Evolutionary conservation across 306 rosid species (phyloP), one percentile per base, ranked within the genome.

Genomic region (Ochetophila trinervis): DNA sequence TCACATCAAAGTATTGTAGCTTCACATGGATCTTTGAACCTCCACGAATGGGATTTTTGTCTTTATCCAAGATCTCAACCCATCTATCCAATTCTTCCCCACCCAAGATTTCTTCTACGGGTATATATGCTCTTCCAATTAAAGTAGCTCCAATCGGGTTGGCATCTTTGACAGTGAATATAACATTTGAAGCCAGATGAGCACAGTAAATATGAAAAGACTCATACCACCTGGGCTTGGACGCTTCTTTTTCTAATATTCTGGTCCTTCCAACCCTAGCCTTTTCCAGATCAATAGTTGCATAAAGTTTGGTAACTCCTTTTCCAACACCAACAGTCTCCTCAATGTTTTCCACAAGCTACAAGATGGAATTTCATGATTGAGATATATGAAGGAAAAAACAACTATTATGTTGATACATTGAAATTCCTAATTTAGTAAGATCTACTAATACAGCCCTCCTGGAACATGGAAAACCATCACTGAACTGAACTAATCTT

Each of bases 191-290:
- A 62, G 85, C 85, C 63, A 27, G 13, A 42, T 81, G 85, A 18
- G 85, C 85, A 57, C 85, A 81, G 65, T 81, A 81, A 42, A 81
- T 74, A 57, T 81, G 85, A 66, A 81, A 81, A 77, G 85, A 69
- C 57, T 81, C 85, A 8, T 51, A 60, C 85, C 85, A 81, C 65
- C 58, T 69, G 23, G 85, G 85, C 17, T 74, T 73, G 4, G 72
- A 37, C 61, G 62, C 54, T 57, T 74, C 77, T 15, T 65, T 76
- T 13, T 65, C 75, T 4, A 81, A n/a, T 18, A 74, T 65, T 70
- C 82, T 74, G 52, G 85, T 81, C 50, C 80, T 78, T 68, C 85
- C 85, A 62, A 81, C 85, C 75, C 82, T 73, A 50, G 85, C 82
- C 57, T 60, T 77, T 17, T 81, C 85, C 40, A 81, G 68, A 68